Base-by-base conservation (phyloP, 192 early-diverging fungal species). In the Backusella morwellensis region DNA sequence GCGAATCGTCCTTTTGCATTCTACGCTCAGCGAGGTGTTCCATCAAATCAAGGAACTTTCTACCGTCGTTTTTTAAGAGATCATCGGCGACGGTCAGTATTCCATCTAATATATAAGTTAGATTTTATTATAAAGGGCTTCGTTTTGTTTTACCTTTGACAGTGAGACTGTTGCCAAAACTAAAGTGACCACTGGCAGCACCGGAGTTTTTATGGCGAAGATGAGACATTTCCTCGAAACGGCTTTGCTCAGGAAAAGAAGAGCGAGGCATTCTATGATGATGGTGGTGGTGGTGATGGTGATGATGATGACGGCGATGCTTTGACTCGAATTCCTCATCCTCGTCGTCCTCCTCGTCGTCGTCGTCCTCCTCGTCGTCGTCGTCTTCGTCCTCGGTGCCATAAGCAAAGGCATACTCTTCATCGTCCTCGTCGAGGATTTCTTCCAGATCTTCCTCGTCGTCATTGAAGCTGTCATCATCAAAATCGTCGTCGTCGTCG, bases 21-120 rank as follows among this genome's bases (percentile, higher is more conserved):
- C 94, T 93, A 66, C 93, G 90, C 77, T 97, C 95, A 17, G 97
- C 95, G 17, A 98, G 84, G 23, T 92, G 92, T 81, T 97, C 97
- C 97, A 98, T 97, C 86, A 97, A 91, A 77, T 98, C 95, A 56
- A 98, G 87, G 78, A 98, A 97, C 84, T 97, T 97, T 79, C 92
- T 93, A 32, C 97, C 95, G 80, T 98, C 96, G 44, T 96, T 96
- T 63, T 95, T 94, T 26, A 97, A 83, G 66, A 97, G 91, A 82
- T 97, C 94, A 74, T 97, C 94, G 14, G 94, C 95, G 21, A 97
- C 94, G 0, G 90, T 90, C 17, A 90, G 80, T 35, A 90, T 91
- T n/a, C 88, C 86, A 66, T 87, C 88, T 90, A 74, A 40, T 34
- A 19, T 68, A 67, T 12, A 35, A 40, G 23, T n/a, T 41, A 66